Evolutionary conservation across 352 stramenopile genomes (phyloP), one percentile per base, ranked within the genome.

Genomic region (Phytophthora quininea): DNA sequence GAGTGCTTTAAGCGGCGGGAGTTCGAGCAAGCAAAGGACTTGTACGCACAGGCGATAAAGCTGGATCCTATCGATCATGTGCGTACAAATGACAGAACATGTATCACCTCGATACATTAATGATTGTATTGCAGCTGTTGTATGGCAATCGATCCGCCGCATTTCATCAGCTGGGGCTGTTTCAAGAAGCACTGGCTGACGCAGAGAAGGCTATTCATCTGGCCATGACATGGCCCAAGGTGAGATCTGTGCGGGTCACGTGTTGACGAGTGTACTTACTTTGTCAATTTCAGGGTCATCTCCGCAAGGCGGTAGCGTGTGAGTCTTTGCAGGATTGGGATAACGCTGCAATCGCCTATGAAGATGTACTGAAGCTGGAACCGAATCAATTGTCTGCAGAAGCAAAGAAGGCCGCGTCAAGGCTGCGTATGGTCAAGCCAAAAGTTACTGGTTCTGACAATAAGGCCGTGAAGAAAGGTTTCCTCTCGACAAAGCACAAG

Each of bases 171-270:
- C 83, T 98, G 49, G 72, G 84, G 29, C 70, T 92, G 31, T 88
- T 88, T 11, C 42, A 80, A 8, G 69, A 81, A 14, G 92, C 96
- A 15, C 64, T 98, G 1, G 60, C 86, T 37, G 90, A 98, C 57
- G 97, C 97, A 0, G 69, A 95, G 31, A 53, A 57, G 10, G 86
- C 95, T 1, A 86, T 97, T 15, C 31, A 75, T n/a, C 56, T 97
- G 1, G 85, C 97, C 40, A 77, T 91, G 0, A 81, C 59, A 4
- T 99, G 98, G 86, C 58, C 89, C 35, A 99, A 99, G 80, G 74
- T 73, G 24, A n/a, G n/a, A 27, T 5, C 29, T 11, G 4, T 3
- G 48, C 15, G 3, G 11, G 1, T 38, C 8, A 35, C 3, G 55
- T 19, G 29, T 33, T 15, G 33, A 5, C 31, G 31, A 52, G 15